These are phyloP conservation scores for Macrocybe gigantea DNA, from an alignment of 768 basidiomycete species.

Conservation along the genomic window DNA sequence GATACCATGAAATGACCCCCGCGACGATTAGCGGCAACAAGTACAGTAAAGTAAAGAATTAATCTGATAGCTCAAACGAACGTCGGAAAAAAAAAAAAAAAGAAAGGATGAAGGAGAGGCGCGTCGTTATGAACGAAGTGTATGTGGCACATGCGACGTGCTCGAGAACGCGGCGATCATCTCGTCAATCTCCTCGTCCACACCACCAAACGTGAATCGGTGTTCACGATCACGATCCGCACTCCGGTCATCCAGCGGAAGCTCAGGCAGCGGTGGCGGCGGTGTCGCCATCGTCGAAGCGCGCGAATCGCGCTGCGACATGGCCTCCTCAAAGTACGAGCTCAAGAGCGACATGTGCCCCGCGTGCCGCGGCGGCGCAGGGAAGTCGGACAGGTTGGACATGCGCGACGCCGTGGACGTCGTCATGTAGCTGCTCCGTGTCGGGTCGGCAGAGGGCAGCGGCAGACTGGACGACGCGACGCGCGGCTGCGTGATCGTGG, in stretches of 20 bases:
- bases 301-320: conserved; percentile 10
- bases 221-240: not conserved
- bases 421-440: conserved; percentile 57
- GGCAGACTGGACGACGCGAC: conserved; percentile 20
- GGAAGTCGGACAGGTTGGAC: conserved; percentile 71
- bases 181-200: conserved; percentile 13
- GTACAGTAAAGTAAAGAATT: no score
- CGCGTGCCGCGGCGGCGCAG: conserved; percentile 45
- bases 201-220: conserved; percentile 19
- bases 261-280: conserved; percentile 4
- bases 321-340: conserved; percentile 34
- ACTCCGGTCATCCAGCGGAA: conserved; percentile 1
- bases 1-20: no score
- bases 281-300: conserved; percentile 7
- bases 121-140: no score
- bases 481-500: no score
- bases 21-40: no score
- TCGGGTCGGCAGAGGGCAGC: conserved; percentile 25
- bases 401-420: conserved; percentile 55
- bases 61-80: no score
- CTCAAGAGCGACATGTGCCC: conserved; percentile 36
- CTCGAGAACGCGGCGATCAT: no score
- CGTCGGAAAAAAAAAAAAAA: no score
- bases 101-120: no score
- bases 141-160: no score